Evolutionary conservation across 2,329 filamentous ascomycete species (phyloP), one percentile per base, ranked within the genome.

Genomic region (Zelopaecilomyces penicillatus): DNA sequence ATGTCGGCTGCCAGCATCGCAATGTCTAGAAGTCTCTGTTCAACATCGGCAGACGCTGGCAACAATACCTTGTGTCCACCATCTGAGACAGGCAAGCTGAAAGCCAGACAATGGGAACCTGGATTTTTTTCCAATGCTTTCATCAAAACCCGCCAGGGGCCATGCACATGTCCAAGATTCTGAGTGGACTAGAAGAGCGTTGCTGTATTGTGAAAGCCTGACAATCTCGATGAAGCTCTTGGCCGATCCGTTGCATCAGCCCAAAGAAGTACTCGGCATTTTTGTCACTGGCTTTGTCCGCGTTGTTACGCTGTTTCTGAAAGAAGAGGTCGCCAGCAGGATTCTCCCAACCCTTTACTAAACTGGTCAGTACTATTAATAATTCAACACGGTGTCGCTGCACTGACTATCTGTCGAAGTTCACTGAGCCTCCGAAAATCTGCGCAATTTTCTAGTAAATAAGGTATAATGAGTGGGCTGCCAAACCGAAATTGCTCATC

Each of bases 91-190:
- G 71, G 68, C 2, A 78, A 57, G 30, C 54, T 75, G 45, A 76
- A 65, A 0, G 52, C 57, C 11, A 64, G 54, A 12, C 57, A 56
- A 0, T 29, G 43, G 3, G 69, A 61, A 0, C 39, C 31, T 0
- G 58, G 65, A 40, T 69, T 71, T 8, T 51, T 47, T 4, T 54
- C 32, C 28, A 76, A 49, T 0, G 65, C 65, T 6, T 56, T 58
- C 0, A 52, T 48, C 3, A 71, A 56, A 76, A 80, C 1, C 70
- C 76, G 4, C 75, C 76, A 0, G 76, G 76, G 0, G 76, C 76
- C 62, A 74, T 70, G 55, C 76, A 77, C 48, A 77, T 63, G 50
- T 80, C 75, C 1, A 81, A 66, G 19, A 79, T 62, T 31, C 4
- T 41, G 43, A 2, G 39, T 28, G 19, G 10, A 65, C 46, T 8